A percentile compares a stretch with the other conserved stretches of the same genome.
These are phyloP conservation scores for Salvia rosmarinus DNA, from an alignment of 257 asterid genomes.

Conservation along the genomic window DNA sequence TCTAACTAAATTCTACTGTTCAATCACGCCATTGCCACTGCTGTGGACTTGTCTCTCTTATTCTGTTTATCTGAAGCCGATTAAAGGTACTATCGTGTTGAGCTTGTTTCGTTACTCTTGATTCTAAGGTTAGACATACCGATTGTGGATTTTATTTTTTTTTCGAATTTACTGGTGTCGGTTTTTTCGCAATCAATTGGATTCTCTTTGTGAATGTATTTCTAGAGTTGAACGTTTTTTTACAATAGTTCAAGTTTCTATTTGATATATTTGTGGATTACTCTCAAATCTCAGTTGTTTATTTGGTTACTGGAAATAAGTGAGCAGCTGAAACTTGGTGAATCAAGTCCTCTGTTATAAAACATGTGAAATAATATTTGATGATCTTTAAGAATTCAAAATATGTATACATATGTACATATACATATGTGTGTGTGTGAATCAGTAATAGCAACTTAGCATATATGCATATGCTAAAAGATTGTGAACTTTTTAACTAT, in stretches of 20 bases:
- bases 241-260: conserved; percentile 3
- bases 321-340: background rate
- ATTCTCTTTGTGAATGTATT: conserved; percentile 23
- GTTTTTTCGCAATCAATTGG: background rate
- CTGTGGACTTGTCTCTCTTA: conserved; percentile 1
- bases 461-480: background rate
- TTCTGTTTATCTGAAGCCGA: conserved; percentile 22
- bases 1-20: conserved; percentile 18
- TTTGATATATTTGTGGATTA: background rate
- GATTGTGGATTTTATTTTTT: background rate
- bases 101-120: conserved; percentile 1
- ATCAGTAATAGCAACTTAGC: too few species aligned
- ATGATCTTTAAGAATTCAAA: background rate
- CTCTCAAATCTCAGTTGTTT: background rate
- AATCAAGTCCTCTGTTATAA: conserved; percentile 9
- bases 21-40: conserved; percentile 18
- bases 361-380: background rate
- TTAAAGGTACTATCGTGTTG: conserved; percentile 25
- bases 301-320: background rate
- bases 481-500: background rate
- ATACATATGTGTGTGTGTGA: too few species aligned
- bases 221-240: conserved; percentile 9
- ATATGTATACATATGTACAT: too few species aligned
- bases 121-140: background rate
- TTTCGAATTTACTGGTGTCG: background rate